Conservation (phyloP, 208 protist species). For the Trypanosoma cruzi region DNA sequence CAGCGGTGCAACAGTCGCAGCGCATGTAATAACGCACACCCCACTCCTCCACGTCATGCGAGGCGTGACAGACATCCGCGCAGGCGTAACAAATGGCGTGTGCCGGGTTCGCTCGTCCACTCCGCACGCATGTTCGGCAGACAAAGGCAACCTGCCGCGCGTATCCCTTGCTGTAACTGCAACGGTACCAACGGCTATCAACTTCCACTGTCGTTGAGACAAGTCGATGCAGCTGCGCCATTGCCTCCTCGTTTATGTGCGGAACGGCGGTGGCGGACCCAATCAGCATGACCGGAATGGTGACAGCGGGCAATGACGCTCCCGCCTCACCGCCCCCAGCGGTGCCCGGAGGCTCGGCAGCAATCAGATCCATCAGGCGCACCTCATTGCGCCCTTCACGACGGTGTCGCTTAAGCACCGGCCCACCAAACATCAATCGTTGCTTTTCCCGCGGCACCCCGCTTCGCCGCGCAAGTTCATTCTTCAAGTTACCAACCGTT, state of each 20-base stretch:
- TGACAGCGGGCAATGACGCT: constrained; percentile 18
- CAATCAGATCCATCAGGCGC: constrained; percentile 42
- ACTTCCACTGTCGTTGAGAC: constrained; percentile 71
- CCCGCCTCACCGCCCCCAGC: too few species aligned
- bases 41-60: constrained; percentile 87
- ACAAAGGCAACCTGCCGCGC: constrained; percentile 77
- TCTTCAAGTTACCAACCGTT: constrained; percentile 57
- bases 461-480: constrained; percentile 38
- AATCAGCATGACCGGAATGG: constrained; percentile 67
- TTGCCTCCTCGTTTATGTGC: constrained; percentile 51
- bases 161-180: constrained; percentile 78
- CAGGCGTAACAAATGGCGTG: constrained; percentile 83
- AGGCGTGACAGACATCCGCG: constrained; percentile 75
- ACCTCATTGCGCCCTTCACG: constrained; percentile 30
- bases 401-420: constrained; percentile 54
- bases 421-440: constrained; percentile 64
- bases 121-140: constrained; percentile 77
- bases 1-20: constrained; percentile 85
- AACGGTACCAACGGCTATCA: constrained; percentile 69
- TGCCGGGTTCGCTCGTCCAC: constrained; percentile 51
- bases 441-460: constrained; percentile 53
- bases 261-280: constrained; percentile 43
- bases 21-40: constrained; percentile 85
- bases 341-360: background rate
- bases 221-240: constrained; percentile 66